Evolutionary conservation across 2,329 filamentous ascomycete genomes (phyloP).

Genomic region (Talaromyces piceae): DNA sequence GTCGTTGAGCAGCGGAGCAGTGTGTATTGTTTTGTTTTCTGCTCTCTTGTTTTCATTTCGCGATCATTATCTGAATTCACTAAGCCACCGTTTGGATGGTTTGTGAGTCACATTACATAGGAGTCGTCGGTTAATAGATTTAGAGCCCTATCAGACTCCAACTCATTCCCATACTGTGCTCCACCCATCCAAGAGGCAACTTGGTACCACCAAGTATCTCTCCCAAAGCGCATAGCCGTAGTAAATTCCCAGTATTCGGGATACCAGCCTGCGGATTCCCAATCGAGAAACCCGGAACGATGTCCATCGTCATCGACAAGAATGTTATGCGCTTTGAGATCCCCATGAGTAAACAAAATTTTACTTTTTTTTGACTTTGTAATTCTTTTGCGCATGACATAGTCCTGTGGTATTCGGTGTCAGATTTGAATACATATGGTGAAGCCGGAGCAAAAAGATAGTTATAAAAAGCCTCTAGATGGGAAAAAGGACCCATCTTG

Average conservation of each 20-base stretch:
- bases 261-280: conserved; percentile 19
- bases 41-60: too few relatives aligned
- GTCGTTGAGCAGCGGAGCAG: too few relatives aligned
- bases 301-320: conserved; percentile 15
- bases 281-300: conserved; percentile 21
- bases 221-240: conserved; percentile 18
- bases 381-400: conserved; percentile 18
- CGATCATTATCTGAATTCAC: too few relatives aligned
- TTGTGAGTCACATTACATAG: too few relatives aligned
- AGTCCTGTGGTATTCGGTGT: conserved; percentile 19
- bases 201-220: conserved; percentile 18
- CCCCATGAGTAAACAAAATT: conserved; percentile 17
- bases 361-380: conserved; percentile 11
- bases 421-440: conserved; percentile 20
- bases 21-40: too few relatives aligned
- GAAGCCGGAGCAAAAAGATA: conserved; percentile 20
- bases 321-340: conserved; percentile 19
- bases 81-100: too few relatives aligned
- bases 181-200: conserved; percentile 15
- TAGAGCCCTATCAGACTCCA: conserved; percentile 15
- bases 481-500: conserved; percentile 24
- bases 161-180: conserved; percentile 14
- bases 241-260: conserved; percentile 21
- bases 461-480: conserved; percentile 20
- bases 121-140: conserved; percentile 18